These are phyloP conservation scores for Mrakiaceae sp. DNA, from an alignment of 1,284 basidiomycete species.

Conservation along the genomic window DNA sequence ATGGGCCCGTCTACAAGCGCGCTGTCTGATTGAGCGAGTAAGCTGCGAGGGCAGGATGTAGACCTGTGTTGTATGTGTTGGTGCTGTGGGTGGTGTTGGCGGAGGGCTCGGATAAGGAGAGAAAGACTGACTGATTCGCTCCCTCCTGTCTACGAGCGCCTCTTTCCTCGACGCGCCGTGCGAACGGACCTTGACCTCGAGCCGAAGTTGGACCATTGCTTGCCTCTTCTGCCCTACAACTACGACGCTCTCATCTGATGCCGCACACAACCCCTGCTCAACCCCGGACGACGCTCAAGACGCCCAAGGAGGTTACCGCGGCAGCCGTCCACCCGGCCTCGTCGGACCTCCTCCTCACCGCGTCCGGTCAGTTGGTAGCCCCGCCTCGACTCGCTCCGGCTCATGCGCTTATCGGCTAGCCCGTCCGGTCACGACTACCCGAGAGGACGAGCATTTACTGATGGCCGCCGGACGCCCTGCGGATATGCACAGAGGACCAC, in stretches of 20 bases:
- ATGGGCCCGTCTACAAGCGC: too few relatives aligned
- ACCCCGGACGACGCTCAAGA: not conserved
- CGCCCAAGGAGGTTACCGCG: not conserved
- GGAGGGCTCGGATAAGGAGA: too few relatives aligned
- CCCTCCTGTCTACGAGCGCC: too few relatives aligned
- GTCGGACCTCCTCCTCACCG: not conserved
- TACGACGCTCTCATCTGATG: not conserved
- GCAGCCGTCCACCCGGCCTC: not conserved
- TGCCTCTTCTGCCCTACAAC: not conserved
- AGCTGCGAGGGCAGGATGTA: too few relatives aligned
- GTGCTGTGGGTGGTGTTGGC: too few relatives aligned
- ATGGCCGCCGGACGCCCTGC: too few relatives aligned
- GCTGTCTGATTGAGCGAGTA: too few relatives aligned
- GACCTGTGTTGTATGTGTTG: too few relatives aligned
- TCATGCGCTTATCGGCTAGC: not conserved
- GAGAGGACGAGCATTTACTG: not conserved
- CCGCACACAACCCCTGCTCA: not conserved
- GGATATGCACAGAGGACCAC: slow-evolving; percentile 2
- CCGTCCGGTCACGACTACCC: not conserved
- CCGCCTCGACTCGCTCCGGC: not conserved
- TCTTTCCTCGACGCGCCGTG: too few relatives aligned
- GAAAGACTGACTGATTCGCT: too few relatives aligned
- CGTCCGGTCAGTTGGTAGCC: slow-evolving; percentile 3
- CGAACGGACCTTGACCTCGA: not conserved
- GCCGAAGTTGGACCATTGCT: not conserved